Base-by-base conservation (phyloP, 768 basidiomycete species). In the Leccinellum rugosiceps region DNA sequence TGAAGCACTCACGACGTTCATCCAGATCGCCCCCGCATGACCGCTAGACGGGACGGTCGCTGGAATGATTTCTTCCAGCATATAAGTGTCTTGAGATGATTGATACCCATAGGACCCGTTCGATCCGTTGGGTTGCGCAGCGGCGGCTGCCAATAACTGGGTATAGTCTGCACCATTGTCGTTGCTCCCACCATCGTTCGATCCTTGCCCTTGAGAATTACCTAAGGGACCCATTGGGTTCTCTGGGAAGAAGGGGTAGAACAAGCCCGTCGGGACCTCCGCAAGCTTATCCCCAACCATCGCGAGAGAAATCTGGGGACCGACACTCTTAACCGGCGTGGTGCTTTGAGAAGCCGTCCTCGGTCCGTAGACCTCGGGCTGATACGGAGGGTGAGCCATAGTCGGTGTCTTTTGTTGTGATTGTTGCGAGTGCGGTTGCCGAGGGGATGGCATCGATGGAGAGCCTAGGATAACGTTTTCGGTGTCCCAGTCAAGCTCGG, bases 161-260 rank as follows among this genome's bases (percentile, higher is more conserved):
- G 72, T 75, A 60, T 83, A 86, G 49, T 83, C 83, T 23, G 60
- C 68, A 15, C 56, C 58, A 25, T 46, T 61, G n/a, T 66, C 70
- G 14, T 54, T 65, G 35, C 19, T 55, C 13, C 52, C 54, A 11
- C 55, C 57, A 7, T 67, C 72, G 50, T 51, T 65, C 25, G 60
- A 17, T 28, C 65, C 63, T 38, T 60, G 51, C 10, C 48, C 23
- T 15, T 66, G 70, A 17, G 66, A 38, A 19, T 55, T 65, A 19
- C 17, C 43, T 23, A 64, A 53, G 31, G 69, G 56, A 15, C 50
- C 66, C 71, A 72, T 66, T 56, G 70, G 53, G 63, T 76, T 74
- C 61, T 90, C 88, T 0, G 88, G 85, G 65, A 79, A 90, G 75
- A 90, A 89, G 0, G 90, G 90, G 64, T 88, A 92, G 73, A 92